A percentile compares a stretch with the other conserved stretches of the same genome.
phyloP scores from a whole-genome alignment of 805 yeast species.

The Cyberlindnera samutprakarnensis region DNA sequence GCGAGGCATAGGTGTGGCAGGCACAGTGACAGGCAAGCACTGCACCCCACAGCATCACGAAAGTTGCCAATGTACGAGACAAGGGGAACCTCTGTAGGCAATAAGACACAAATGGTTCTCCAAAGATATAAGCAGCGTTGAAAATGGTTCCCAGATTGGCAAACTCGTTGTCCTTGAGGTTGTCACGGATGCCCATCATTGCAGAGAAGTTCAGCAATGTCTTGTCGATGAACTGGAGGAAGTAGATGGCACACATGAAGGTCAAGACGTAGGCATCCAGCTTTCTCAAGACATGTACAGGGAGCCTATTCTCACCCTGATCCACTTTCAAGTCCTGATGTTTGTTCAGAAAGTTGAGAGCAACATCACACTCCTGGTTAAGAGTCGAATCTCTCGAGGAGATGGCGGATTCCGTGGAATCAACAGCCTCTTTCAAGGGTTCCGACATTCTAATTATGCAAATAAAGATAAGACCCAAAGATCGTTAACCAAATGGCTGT shows the following conservation, averaged over 20 bases:
- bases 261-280: constrained; percentile 11
- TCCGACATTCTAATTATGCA: no score
- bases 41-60: constrained; percentile 44
- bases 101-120: constrained; percentile 39
- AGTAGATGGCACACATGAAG: constrained; percentile 39
- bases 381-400: no score
- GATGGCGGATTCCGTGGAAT: no score
- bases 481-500: no score
- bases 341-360: background rate
- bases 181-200: constrained; percentile 51
- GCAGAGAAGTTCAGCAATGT: constrained; percentile 49
- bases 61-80: constrained; percentile 37
- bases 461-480: no score
- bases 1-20: constrained; percentile 40
- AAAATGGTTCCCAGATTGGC: constrained; percentile 45
- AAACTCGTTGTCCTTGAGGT: constrained; percentile 38
- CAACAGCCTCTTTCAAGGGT: no score
- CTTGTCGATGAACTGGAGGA: constrained; percentile 50
- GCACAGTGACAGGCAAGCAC: constrained; percentile 41
- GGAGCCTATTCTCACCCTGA: background rate
- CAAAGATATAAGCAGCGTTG: constrained; percentile 42
- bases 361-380: constrained; percentile 1
- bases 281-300: constrained; percentile 2
- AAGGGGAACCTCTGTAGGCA: constrained; percentile 44
- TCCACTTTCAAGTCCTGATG: background rate